Evolutionary conservation across 495 filamentous ascomycete genomes (phyloP), one percentile per base, ranked within the genome.

Genomic region (Tricharina praecox): DNA sequence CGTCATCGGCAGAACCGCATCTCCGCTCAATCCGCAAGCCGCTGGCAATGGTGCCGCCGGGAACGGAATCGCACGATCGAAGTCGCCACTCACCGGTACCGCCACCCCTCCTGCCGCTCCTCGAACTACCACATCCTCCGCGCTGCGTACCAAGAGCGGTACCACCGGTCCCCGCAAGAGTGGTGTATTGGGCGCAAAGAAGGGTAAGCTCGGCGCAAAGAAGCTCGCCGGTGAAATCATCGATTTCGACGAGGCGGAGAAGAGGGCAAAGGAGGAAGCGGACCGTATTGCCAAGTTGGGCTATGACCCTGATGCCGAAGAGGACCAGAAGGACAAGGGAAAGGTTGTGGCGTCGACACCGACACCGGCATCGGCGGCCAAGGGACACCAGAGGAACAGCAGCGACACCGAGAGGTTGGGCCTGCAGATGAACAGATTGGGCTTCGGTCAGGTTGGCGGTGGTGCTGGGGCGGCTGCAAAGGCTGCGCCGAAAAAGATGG

Each of bases 161-260:
- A 63, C 74, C 20, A 62, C 74, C 11, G 63, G 71, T 0, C 56
- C 66, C 23, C 79, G 79, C 60, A 93, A 92, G 66, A 67, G 80
- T 21, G 87, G 79, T 58, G 75, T 94, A 19, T 71, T 96, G 19
- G 85, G 85, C 51, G 81, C 82, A 16, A 97, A 95, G 72, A 96
- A 90, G 68, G 67, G 72, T 23, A 87, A 88, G 65, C 74, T 97
- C 20, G 90, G 87, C 23, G 88, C 80, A 15, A 94, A 93, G 75
- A 95, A 94, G 68, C 68, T 67, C 3, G 68, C 65, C n/a, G 66
- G 65, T 16, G 85, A 87, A 49, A 67, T 68, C 2, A 81, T 97
- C 49, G 90, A 97, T 67, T 97, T 97, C 54, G 92, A 97, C 43
- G 90, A 86, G 61, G 90, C 87, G 0, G 90, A 97, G 69, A 82